Conservation (phyloP, 2,329 filamentous ascomycete species). For the Pseudopithomyces chartarum region DNA sequence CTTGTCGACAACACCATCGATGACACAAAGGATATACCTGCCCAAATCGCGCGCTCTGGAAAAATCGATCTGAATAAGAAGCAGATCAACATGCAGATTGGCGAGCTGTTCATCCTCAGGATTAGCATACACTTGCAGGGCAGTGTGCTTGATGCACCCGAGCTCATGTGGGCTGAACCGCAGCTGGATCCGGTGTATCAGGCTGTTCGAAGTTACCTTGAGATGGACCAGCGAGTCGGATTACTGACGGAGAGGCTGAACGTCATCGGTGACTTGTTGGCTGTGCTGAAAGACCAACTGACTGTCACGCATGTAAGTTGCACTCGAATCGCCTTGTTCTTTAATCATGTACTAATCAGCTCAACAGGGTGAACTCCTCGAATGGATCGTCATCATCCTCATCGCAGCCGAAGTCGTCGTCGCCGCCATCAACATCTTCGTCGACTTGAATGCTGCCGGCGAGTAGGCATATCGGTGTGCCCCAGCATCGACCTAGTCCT, state of each 20-base stretch:
- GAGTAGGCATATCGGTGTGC: slow-evolving; percentile 32
- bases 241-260: slow-evolving; percentile 87
- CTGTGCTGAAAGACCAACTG: slow-evolving; percentile 92
- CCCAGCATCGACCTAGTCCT: not conserved
- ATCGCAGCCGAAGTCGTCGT: slow-evolving; percentile 96
- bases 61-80: slow-evolving; percentile 86
- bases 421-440: slow-evolving; percentile 90
- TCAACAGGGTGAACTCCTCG: slow-evolving; percentile 52
- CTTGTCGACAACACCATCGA: slow-evolving; percentile 93
- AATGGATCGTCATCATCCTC: slow-evolving; percentile 80
- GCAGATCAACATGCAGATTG: slow-evolving; percentile 99
- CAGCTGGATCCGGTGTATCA: slow-evolving; percentile 96
- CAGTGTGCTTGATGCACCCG: slow-evolving; percentile 92
- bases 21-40: slow-evolving; percentile 88
- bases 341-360: too few relatives aligned
- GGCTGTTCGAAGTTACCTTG: slow-evolving; percentile 90
- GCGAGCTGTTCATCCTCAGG: slow-evolving; percentile 94
- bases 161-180: slow-evolving; percentile 98
- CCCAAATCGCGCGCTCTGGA: slow-evolving; percentile 89
- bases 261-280: slow-evolving; percentile 90
- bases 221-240: slow-evolving; percentile 95
- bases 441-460: slow-evolving; percentile 81
- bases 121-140: slow-evolving; percentile 99
- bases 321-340: not conserved
- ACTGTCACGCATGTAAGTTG: slow-evolving; percentile 69